These are phyloP conservation scores for Vachellia pachyceras DNA, from an alignment of 306 rosid genomes.

Conservation along the genomic window DNA sequence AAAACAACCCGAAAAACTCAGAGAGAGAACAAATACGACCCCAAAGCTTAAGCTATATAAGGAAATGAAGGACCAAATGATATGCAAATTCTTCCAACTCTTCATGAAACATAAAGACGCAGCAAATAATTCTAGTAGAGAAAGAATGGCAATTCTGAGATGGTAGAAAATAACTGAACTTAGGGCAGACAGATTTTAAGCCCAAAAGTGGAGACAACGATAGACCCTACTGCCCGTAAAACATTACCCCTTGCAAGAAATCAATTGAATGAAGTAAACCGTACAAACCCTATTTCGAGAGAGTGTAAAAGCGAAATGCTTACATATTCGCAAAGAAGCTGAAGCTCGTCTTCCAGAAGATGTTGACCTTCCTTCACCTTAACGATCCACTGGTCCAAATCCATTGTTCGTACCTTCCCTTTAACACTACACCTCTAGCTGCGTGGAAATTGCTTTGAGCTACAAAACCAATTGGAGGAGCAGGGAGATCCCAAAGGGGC, in stretches of 20 bases:
- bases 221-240: not conserved
- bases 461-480: not conserved
- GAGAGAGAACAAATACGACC: not conserved
- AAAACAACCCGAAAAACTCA: not conserved
- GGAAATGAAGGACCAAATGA: not conserved
- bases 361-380: conserved; percentile 99
- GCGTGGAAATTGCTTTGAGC: not conserved
- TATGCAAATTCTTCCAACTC: conserved; percentile 25
- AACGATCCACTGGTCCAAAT: conserved; percentile 99
- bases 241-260: not conserved
- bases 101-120: not conserved
- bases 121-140: not conserved
- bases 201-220: not conserved
- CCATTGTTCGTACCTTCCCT: conserved; percentile 49
- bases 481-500: not conserved
- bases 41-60: conserved; percentile 1
- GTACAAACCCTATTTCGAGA: conserved; percentile 34
- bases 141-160: not conserved
- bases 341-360: conserved; percentile 97
- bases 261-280: conserved; percentile 2
- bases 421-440: not conserved
- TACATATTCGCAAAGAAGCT: conserved; percentile 97
- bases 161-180: not conserved
- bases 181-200: not conserved
- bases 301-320: conserved; percentile 31